phyloP scores from a whole-genome alignment of 441 rosid species.

The Raphanus hybrid region DNA sequence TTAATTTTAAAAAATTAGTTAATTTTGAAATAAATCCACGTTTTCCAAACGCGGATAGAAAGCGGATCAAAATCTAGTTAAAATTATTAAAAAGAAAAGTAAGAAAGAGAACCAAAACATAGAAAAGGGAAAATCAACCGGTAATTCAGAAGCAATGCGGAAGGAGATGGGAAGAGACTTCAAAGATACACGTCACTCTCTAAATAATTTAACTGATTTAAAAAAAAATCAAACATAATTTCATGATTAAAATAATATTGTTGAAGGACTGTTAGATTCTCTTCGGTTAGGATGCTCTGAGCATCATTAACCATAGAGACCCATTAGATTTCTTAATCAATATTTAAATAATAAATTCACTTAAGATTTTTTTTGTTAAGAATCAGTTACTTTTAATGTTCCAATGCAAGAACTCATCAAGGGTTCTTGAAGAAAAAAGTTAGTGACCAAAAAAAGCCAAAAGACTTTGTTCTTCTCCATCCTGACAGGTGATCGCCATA shows the following conservation, averaged over 20 bases:
- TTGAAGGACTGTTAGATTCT: not conserved
- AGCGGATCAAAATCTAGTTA: too few species aligned
- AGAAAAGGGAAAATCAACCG: not conserved
- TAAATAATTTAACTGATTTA: not conserved
- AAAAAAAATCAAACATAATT: not conserved
- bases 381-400: too few species aligned
- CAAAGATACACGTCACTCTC: not conserved
- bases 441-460: too few species aligned
- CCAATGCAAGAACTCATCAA: too few species aligned
- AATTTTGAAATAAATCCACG: too few species aligned
- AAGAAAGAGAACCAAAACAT: not conserved
- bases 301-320: not conserved
- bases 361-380: too few species aligned
- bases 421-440: too few species aligned
- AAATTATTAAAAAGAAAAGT: not conserved
- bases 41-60: too few species aligned
- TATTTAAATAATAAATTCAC: too few species aligned
- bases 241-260: not conserved
- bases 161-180: not conserved
- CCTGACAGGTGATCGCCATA: constrained; percentile 31
- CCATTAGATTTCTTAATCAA: too few species aligned
- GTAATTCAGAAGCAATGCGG: not conserved
- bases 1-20: too few species aligned
- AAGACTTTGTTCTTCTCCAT: too few species aligned
- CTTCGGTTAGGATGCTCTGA: not conserved